phyloP scores from a whole-genome alignment of 2,329 filamentous ascomycete species.

The Aspergillus novofumigatus region DNA sequence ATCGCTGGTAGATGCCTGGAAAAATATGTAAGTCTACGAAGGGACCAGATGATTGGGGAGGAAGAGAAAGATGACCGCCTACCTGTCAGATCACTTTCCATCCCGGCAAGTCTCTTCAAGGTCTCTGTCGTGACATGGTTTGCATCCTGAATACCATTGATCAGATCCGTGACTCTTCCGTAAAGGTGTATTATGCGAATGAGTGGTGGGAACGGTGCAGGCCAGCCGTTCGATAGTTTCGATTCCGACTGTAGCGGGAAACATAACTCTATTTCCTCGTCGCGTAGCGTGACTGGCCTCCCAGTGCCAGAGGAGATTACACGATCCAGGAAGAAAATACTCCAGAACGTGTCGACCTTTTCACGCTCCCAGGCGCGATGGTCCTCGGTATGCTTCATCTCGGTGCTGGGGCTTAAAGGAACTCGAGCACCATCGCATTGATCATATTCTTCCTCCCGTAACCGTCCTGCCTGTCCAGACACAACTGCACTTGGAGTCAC shows the following conservation, averaged over 20 bases:
- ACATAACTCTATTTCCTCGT: constrained; percentile 78
- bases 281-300: constrained; percentile 74
- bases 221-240: constrained; percentile 59
- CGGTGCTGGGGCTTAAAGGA: constrained; percentile 19
- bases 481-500: constrained; percentile 56
- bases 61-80: constrained; percentile 31
- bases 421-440: constrained; percentile 42
- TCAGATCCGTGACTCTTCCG: constrained; percentile 74
- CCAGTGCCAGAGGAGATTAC: constrained; percentile 86
- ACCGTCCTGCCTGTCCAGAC: constrained; percentile 36
- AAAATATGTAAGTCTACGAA: constrained; percentile 1
- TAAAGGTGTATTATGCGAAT: constrained; percentile 84
- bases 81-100: constrained; percentile 73
- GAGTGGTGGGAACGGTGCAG: constrained; percentile 72
- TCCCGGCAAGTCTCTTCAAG: constrained; percentile 65
- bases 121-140: constrained; percentile 72
- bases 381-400: constrained; percentile 50
- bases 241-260: constrained; percentile 58
- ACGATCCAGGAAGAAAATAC: constrained; percentile 80
- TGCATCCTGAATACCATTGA: constrained; percentile 73
- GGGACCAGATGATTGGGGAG: background rate
- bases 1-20: constrained; percentile 61
- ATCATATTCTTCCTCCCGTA: constrained; percentile 34
- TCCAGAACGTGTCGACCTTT: constrained; percentile 83
- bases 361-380: constrained; percentile 68